Conservation (phyloP, 2,329 filamentous ascomycete species). For the Fusarium nanum region DNA sequence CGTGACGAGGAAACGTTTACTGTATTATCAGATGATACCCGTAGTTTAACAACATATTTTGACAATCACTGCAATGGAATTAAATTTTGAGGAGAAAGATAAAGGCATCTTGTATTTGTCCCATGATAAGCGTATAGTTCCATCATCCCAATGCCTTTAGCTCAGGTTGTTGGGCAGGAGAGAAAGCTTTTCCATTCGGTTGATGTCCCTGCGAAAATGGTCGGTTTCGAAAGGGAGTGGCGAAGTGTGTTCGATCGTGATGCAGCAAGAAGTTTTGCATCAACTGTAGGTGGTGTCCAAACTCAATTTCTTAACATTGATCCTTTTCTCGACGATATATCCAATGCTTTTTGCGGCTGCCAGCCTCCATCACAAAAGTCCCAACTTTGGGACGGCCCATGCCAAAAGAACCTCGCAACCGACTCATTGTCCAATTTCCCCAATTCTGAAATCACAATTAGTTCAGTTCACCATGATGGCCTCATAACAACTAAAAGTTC, state of each 20-base stretch:
- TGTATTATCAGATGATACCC: slow-evolving; percentile 39
- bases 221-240: too few relatives aligned
- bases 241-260: not conserved
- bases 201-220: too few relatives aligned
- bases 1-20: slow-evolving; percentile 8
- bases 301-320: not conserved
- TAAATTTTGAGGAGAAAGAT: too few relatives aligned
- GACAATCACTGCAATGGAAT: too few relatives aligned
- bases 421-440: not conserved
- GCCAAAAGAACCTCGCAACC: too few relatives aligned
- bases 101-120: too few relatives aligned
- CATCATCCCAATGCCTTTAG: accelerated
- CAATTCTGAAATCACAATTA: too few relatives aligned
- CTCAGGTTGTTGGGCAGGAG: too few relatives aligned
- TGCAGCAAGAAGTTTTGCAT: not conserved
- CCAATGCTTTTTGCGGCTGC: too few relatives aligned
- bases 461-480: too few relatives aligned
- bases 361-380: not conserved
- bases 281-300: not conserved
- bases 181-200: too few relatives aligned
- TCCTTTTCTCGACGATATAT: not conserved
- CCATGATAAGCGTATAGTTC: accelerated
- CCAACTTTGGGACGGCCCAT: not conserved
- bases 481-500: too few relatives aligned
- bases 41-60: slow-evolving; percentile 23